Evolutionary conservation across 768 basidiomycete species (phyloP).

Genomic region (Pisolithus tinctorius): DNA sequence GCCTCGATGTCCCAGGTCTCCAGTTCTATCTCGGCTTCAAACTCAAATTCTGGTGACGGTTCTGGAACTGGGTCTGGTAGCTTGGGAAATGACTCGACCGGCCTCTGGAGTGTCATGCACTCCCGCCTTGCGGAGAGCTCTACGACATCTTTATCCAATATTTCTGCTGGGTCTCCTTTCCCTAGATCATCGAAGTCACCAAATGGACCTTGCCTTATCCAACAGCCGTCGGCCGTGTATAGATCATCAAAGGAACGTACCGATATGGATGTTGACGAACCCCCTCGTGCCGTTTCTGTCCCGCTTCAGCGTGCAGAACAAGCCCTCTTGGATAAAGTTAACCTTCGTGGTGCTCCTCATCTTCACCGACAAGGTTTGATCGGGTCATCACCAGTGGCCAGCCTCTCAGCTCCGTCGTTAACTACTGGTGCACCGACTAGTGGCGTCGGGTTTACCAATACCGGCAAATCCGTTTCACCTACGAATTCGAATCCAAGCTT

Average conservation of each 20-base stretch:
- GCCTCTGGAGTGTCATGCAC: constrained; percentile 12
- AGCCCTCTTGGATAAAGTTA: background rate
- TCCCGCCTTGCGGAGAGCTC: constrained; percentile 22
- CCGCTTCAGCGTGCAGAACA: constrained; percentile 10
- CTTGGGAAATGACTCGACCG: background rate
- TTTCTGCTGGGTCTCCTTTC: constrained; percentile 14
- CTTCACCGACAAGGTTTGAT: background rate
- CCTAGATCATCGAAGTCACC: background rate
- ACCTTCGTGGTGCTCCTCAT: background rate
- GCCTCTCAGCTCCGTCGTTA: constrained; percentile 14
- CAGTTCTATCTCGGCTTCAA: constrained; percentile 20
- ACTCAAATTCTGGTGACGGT: constrained; percentile 11
- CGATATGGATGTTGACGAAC: constrained; percentile 24
- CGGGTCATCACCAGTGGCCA: constrained; percentile 12
- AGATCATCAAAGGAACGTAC: background rate
- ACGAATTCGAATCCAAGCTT: constrained; percentile 10
- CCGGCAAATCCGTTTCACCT: constrained; percentile 4
- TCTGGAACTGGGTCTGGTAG: constrained; percentile 16
- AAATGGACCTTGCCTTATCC: constrained; percentile 3
- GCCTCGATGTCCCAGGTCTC: constrained; percentile 12
- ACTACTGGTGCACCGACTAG: background rate
- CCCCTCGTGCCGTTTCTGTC: constrained; percentile 13
- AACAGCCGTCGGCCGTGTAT: constrained; percentile 5
- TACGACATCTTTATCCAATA: constrained; percentile 22
- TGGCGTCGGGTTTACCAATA: background rate